Percentiles rank a stretch among this genome's conserved stretches.
Conservation (phyloP, 169 alveolate genomes). For the Plasmodium adleri region DNA sequence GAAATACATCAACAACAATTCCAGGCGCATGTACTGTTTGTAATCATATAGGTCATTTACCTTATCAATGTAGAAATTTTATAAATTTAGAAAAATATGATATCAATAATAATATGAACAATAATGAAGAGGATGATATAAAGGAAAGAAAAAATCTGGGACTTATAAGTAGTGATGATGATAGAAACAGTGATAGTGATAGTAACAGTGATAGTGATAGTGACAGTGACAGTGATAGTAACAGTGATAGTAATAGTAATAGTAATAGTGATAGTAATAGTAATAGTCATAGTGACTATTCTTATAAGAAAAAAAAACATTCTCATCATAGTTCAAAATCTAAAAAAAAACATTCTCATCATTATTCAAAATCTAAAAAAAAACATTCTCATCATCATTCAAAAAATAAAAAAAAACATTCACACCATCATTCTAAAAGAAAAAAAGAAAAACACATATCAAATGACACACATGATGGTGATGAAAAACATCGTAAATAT, state of each 20-base stretch:
- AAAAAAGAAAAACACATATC: too few species aligned
- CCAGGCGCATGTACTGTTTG: constrained; percentile 77
- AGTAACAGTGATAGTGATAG: not conserved
- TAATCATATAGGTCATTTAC: constrained; percentile 67
- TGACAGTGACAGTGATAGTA: not conserved
- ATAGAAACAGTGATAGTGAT: not conserved
- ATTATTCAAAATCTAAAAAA: not conserved
- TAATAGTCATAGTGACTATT: constrained; percentile 9
- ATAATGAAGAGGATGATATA: constrained; percentile 55
- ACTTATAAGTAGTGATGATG: constrained; percentile 27
- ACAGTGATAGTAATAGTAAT: not conserved
- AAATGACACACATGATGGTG: too few species aligned
- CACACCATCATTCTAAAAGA: not conserved
- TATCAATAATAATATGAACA: constrained; percentile 35
- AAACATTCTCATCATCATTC: not conserved
- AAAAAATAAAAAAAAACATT: constrained; percentile 4
- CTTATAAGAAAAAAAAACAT: not conserved
- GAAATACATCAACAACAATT: constrained; percentile 38
- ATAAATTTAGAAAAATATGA: constrained; percentile 22
- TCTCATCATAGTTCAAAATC: too few species aligned
- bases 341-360: not conserved
- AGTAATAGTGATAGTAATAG: not conserved
- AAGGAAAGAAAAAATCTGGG: constrained; percentile 67
- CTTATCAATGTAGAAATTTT: constrained; percentile 73
- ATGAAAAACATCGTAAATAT: too few species aligned